Evolutionary conservation across 2,329 filamentous ascomycete species (phyloP).

Genomic region (Cladosporium sp.): DNA sequence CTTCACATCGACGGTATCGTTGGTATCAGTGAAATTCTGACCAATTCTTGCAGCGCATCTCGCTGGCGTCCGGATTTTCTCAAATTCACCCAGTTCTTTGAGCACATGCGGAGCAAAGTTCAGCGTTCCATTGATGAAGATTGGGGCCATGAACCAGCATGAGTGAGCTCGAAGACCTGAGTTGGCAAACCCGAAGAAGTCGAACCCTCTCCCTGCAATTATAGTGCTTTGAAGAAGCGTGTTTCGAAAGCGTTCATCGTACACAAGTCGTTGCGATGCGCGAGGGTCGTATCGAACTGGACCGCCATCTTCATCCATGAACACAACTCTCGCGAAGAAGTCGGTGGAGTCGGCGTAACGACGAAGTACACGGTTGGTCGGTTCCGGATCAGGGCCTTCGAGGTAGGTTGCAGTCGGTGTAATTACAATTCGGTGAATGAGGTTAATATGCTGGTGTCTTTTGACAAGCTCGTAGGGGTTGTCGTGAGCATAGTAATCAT

Average conservation of each 20-base stretch:
- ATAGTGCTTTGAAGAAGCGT: slow-evolving; percentile 56
- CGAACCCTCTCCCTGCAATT: slow-evolving; percentile 59
- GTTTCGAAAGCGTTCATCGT: slow-evolving; percentile 54
- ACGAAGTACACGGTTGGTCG: slow-evolving; percentile 66
- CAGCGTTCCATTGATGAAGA: slow-evolving; percentile 25
- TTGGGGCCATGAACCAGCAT: slow-evolving; percentile 59
- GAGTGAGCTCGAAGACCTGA: slow-evolving; percentile 69
- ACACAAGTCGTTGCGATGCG: slow-evolving; percentile 47
- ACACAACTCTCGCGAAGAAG: slow-evolving; percentile 65
- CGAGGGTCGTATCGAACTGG: slow-evolving; percentile 54
- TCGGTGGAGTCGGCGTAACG: slow-evolving; percentile 56
- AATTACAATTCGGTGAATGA: slow-evolving; percentile 33
- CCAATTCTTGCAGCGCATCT: slow-evolving; percentile 57
- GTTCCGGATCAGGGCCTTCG: slow-evolving; percentile 52
- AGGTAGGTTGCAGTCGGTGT: slow-evolving; percentile 40
- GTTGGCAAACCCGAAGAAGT: slow-evolving; percentile 73
- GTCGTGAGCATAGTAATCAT: slow-evolving; percentile 20
- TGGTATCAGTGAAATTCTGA: slow-evolving; percentile 71
- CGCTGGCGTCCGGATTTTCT: slow-evolving; percentile 48
- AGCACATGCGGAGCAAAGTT: slow-evolving; percentile 40
- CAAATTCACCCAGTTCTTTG: slow-evolving; percentile 46
- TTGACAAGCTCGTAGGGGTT: slow-evolving; percentile 30
- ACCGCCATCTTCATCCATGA: slow-evolving; percentile 68
- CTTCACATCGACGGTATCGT: slow-evolving; percentile 53
- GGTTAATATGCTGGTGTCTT: slow-evolving; percentile 30